A percentile compares a stretch with the other conserved stretches of the same genome.
Evolutionary conservation across 306 rosid genomes (phyloP).

Genomic region (Corylus avellana): DNA sequence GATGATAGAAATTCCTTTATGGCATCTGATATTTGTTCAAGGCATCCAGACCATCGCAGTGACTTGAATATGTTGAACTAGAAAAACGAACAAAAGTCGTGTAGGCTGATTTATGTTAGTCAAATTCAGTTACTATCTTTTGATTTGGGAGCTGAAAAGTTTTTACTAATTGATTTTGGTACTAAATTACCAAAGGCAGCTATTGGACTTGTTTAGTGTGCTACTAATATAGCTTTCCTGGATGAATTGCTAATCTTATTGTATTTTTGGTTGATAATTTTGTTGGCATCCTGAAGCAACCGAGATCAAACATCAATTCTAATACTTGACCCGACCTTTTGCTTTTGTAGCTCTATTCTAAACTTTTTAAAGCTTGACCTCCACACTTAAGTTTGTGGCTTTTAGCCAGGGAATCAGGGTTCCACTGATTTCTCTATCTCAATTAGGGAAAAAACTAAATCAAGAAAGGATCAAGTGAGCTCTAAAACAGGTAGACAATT

Average conservation of each 20-base stretch:
- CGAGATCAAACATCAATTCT: not conserved
- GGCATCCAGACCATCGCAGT: not conserved
- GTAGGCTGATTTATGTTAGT: not conserved
- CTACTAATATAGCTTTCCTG: not conserved
- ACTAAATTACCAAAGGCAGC: not conserved
- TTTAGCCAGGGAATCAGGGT: not conserved
- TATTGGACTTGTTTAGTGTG: not conserved
- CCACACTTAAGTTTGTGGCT: not conserved
- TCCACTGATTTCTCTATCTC: not conserved
- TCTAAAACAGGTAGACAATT: not conserved
- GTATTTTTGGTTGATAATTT: not conserved
- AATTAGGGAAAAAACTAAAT: not conserved
- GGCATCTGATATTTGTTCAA: not conserved
- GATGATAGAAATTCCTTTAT: not conserved
- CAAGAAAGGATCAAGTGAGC: not conserved
- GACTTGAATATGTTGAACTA: not conserved
- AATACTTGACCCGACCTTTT: not conserved
- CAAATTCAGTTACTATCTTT: not conserved
- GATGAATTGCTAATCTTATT: not conserved
- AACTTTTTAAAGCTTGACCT: not conserved
- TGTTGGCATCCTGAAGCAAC: not conserved
- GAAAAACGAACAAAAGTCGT: not conserved
- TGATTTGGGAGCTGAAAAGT: not conserved
- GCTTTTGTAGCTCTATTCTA: not conserved
- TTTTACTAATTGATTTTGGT: not conserved